Evolutionary conservation across 2,329 filamentous ascomycete species (phyloP), one percentile per base, ranked within the genome.

Genomic region (Parastagonospora nodorum): DNA sequence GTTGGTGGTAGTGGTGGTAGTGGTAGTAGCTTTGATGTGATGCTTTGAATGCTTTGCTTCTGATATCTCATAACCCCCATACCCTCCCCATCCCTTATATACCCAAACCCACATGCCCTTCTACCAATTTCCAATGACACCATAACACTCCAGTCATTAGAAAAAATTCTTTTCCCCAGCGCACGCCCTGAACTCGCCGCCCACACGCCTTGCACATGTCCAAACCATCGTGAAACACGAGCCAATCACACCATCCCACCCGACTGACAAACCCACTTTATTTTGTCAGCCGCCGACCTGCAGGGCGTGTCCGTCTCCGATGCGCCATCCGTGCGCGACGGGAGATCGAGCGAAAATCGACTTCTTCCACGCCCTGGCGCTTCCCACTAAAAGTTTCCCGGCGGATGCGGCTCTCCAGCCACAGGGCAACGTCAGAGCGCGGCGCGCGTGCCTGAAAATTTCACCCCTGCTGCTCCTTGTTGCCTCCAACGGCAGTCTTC

Each of bases 401-500:
- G 41, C 46, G 51, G 56, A 45, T 40, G 47, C 31, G 41, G 41
- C 14, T 30, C 12, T 7, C 33, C 19, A 12, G 12, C 11, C 37
- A 27, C 24, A 39, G 10, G 12, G n/a, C 27, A 37, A 14, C n/a
- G 9, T 12, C 35, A 9, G 11, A 35, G 44, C 41, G 42, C 48
- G 37, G 44, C 45, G 38, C 32, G 32, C 14, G 40, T 24, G 40
- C 40, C 35, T 27, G 12, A 38, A 45, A 28, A 42, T 42, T 40
- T 50, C 42, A 36, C 30, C 19, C 19, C 19, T 24, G 19, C 3
- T 3, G 19, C 19, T 24, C 19, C 19, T 24, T 24, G 38, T 41
- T 38, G 48, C 55, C 58, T 31, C 55, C 53, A 51, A 51, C 55
- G 58, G 58, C 42, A 60, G 38, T 43, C 35, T 24, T 40, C 43